Evolutionary conservation across 1,284 basidiomycete genomes (phyloP), one percentile per base, ranked within the genome.

Genomic region (Meripilus lineatus): DNA sequence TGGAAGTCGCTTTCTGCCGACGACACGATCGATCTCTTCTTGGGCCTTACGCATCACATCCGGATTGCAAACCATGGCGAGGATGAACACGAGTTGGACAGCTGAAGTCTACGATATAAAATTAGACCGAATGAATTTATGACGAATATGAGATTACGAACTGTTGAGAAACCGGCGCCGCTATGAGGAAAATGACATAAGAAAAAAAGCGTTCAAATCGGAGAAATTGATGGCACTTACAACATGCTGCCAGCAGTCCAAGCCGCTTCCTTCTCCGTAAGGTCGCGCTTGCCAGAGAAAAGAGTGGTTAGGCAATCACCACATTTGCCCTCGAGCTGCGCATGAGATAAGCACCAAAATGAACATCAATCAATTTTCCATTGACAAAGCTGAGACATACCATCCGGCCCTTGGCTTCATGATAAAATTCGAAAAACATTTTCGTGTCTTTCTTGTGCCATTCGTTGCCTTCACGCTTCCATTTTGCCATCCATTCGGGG

Each of bases 21-120:
- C 44, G 23, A 51, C 44, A 4, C 36, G 20, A 36, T 51, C 49
- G 18, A 51, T 45, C 21, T 49, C 43, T 10, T 34, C 43, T 30
- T 48, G 43, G 6, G 40, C 49, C 17, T 44, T 47, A 15, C 32
- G 20, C 40, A 41, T 40, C 7, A 33, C 47, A 5, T 46, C 38
- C 6, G 49, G 49, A 36, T 36, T 41, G 3, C 45, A 32, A 5
- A 40, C 42, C 46, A 48, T 48, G 2, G 47, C 42, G 23, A 50
- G 49, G 21, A 50, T 40, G 24, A 50, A 50, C 2, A 40, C 30
- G 33, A 44, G 37, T 21, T 36, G 39, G 6, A 24, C 45, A 3
- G 40, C 38, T 8, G 40, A n/a, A 23, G 45, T 46, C 45, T 46
- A 25, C 13, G 8, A 22, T 5, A 44, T 5, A 22, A 21, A 22